phyloP scores from a whole-genome alignment of 2,329 filamentous ascomycete genomes.

The Aspergillus tubingensis region DNA sequence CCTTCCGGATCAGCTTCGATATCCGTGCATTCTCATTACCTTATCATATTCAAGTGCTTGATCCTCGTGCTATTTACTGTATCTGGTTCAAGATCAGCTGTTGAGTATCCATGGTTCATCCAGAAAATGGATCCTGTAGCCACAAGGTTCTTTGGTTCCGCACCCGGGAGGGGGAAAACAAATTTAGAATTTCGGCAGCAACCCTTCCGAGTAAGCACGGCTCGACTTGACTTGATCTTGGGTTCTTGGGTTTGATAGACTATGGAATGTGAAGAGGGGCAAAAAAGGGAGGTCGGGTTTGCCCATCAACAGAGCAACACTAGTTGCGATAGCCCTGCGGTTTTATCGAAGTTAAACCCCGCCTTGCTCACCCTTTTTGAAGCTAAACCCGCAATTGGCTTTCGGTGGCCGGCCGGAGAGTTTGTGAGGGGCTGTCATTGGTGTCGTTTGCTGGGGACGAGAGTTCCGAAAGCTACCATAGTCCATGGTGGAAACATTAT shows the following conservation, averaged over 20 bases:
- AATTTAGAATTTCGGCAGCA: too few relatives aligned
- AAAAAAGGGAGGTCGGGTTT: background rate
- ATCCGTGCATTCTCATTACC: background rate
- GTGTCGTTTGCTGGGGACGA: background rate
- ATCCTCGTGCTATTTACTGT: too few relatives aligned
- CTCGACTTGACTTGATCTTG: background rate
- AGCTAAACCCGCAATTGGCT: background rate
- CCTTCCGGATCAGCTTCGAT: background rate
- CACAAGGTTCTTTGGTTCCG: too few relatives aligned
- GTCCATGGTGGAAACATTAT: background rate
- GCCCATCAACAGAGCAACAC: too few relatives aligned
- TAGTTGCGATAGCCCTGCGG: background rate
- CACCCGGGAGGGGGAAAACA: too few relatives aligned
- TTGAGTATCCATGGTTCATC: too few relatives aligned
- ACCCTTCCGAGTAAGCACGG: too few relatives aligned
- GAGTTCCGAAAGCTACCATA: background rate
- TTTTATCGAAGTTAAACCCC: background rate
- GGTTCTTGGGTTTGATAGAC: background rate
- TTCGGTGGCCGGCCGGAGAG: background rate
- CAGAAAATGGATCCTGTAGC: too few relatives aligned
- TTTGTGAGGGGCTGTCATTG: background rate
- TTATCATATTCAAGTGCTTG: too few relatives aligned
- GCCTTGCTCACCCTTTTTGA: background rate
- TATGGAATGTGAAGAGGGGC: background rate
- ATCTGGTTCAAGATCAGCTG: too few relatives aligned